Percentiles rank a stretch among this genome's conserved stretches.
These are phyloP conservation scores for Agaricus sinodeliciosus DNA, from an alignment of 768 basidiomycete genomes.

Conservation along the genomic window DNA sequence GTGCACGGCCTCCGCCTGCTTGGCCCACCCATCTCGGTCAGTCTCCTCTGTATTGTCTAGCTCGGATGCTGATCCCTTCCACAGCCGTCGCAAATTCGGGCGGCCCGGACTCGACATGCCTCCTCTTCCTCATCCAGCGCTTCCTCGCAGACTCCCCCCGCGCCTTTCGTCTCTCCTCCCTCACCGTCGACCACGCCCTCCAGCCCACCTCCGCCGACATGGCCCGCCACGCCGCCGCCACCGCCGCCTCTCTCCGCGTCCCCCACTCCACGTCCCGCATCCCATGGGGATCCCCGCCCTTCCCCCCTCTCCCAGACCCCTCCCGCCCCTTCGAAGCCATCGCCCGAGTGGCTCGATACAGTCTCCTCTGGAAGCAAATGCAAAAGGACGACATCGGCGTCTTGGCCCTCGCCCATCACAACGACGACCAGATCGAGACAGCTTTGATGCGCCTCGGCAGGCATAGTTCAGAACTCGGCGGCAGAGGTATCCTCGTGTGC, in stretches of 20 bases:
- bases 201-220: constrained; percentile 52
- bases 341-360: constrained; percentile 56
- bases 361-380: constrained; percentile 31
- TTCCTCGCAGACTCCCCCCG: constrained; percentile 24
- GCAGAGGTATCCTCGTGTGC: constrained; percentile 59
- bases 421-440: constrained; percentile 82
- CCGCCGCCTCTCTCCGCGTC: constrained; percentile 38
- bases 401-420: constrained; percentile 70
- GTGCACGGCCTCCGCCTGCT: constrained; percentile 40
- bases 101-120: constrained; percentile 76
- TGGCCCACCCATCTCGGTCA: constrained; percentile 26
- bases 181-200: constrained; percentile 67
- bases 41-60: constrained; percentile 4
- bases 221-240: constrained; percentile 39
- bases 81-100: constrained; percentile 75
- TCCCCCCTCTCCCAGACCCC: constrained; percentile 37
- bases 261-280: constrained; percentile 41
- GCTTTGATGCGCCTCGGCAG: constrained; percentile 60
- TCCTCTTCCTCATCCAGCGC: constrained; percentile 60
- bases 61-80: no score
- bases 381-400: constrained; percentile 24
- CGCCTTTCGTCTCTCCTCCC: constrained; percentile 34
- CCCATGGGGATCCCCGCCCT: constrained; percentile 51
- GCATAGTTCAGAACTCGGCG: constrained; percentile 50
- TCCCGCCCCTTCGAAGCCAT: constrained; percentile 41